Base-by-base conservation (phyloP, 768 basidiomycete species). In the Boletus subparvulus region DNA sequence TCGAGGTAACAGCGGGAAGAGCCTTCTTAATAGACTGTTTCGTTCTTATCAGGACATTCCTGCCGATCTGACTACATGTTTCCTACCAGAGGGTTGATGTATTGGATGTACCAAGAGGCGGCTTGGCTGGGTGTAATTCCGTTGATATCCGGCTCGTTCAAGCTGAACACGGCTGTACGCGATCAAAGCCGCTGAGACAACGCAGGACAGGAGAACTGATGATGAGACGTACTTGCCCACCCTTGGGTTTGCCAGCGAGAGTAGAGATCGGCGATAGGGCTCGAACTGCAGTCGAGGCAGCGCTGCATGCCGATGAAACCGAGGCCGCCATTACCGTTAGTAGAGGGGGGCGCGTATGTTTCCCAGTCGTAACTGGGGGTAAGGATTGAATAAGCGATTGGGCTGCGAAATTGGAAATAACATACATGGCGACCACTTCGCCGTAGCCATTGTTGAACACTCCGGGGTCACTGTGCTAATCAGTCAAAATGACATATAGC, bases 281-380 rank as follows among this genome's bases (percentile, higher is more conserved):
- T 75, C 8, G 74, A 75, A 52, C 21, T 52, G n/a, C 74, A 75
- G 43, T 76, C 73, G 6, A 64, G 47, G 52, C 73, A 76, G 10
- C 70, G 73, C 51, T 75, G 75, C 74, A 69, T 77, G 12, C 74
- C 74, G 6, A 75, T 73, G 60, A 77, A 75, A 6, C 63, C 66
- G 12, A 75, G 70, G 9, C 75, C 74, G 3, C 74, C 74, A 6
- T 60, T 62, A 1, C 74, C 75, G 42, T 74, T 74, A 13, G 66
- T 67, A 33, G 74, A 75, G 6, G 68, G 62, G 6, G 74, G 74
- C 10, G 56, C 36, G 40, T 66, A 71, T 16, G 75, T 76, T 52
- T 76, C 74, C 37, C 67, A 75, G 56, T 75, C 74, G 50, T 77
- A 76, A 44, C 74, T 76, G 40, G 10, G 10, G 43, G 26, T 3